These are phyloP conservation scores for Protomyces macrosporus DNA, from an alignment of 1,139 yeast species.

Conservation along the genomic window DNA sequence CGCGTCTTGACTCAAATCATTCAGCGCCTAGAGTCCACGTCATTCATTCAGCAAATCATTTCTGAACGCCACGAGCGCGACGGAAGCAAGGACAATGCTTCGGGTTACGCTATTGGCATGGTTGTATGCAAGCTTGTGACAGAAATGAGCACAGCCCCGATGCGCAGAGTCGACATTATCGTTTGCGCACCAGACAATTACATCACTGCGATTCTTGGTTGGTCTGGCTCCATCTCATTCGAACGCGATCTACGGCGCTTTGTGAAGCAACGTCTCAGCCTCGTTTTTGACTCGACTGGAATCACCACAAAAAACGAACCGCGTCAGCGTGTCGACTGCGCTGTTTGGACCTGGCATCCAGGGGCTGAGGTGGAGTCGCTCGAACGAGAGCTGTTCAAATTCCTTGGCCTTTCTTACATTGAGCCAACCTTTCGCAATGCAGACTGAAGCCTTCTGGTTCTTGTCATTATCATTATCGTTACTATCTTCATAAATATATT, in stretches of 20 bases:
- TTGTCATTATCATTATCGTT: not conserved
- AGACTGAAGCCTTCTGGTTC: not conserved
- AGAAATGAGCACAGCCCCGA: not conserved
- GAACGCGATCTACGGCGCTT: constrained; percentile 31
- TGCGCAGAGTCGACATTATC: constrained; percentile 31
- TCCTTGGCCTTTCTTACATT: constrained; percentile 27
- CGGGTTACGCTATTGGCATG: constrained; percentile 8
- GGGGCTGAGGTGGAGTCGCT: constrained; percentile 27
- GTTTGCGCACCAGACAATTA: constrained; percentile 28
- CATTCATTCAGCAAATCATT: not conserved
- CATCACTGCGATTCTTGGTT: constrained; percentile 32
- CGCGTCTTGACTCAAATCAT: constrained; percentile 3
- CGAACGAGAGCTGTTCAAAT: constrained; percentile 29
- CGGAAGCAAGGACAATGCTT: not conserved
- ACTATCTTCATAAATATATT: not conserved
- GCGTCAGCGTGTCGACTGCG: constrained; percentile 16
- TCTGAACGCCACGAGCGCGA: constrained; percentile 13
- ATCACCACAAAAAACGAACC: constrained; percentile 8
- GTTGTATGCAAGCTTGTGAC: not conserved
- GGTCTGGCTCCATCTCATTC: constrained; percentile 33
- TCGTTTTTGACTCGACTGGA: constrained; percentile 29
- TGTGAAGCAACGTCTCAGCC: constrained; percentile 11
- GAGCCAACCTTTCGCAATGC: constrained; percentile 30
- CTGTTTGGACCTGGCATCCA: constrained; percentile 11
- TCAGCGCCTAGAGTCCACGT: not conserved